A percentile compares a stretch with the other conserved stretches of the same genome.
Evolutionary conservation across 2,329 filamentous ascomycete genomes (phyloP).

Genomic region (Fusarium anguioides): DNA sequence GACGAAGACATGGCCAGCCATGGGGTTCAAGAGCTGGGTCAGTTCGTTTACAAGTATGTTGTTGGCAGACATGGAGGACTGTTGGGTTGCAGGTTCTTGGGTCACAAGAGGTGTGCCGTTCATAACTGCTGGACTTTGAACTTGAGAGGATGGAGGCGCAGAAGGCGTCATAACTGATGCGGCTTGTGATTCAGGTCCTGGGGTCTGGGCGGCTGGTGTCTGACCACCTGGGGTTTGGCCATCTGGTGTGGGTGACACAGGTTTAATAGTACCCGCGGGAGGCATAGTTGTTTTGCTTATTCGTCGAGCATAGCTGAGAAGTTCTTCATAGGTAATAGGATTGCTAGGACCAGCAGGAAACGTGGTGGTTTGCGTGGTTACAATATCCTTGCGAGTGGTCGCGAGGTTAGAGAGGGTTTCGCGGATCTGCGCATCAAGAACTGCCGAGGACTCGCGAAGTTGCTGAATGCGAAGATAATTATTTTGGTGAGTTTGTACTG

Average conservation of each 20-base stretch:
- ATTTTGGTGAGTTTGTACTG: conserved; percentile 79
- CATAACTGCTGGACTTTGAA: conserved; percentile 49
- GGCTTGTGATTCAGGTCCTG: conserved; percentile 47
- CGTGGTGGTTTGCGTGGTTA: conserved; percentile 68
- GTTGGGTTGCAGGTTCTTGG: conserved; percentile 50
- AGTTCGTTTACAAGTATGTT: conserved; percentile 62
- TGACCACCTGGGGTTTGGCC: conserved; percentile 30
- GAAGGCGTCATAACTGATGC: conserved; percentile 48
- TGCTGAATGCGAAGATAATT: conserved; percentile 76
- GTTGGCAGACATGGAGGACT: conserved; percentile 47
- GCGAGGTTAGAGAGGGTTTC: conserved; percentile 76
- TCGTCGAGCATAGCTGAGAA: conserved; percentile 80
- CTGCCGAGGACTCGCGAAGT: conserved; percentile 72
- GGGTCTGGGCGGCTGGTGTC: conserved; percentile 49
- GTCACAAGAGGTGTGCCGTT: conserved; percentile 49
- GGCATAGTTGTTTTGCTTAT: conserved; percentile 85
- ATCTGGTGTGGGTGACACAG: conserved; percentile 47
- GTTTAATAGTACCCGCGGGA: conserved; percentile 64
- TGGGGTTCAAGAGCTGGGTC: conserved; percentile 64
- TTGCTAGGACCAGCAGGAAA: conserved; percentile 64
- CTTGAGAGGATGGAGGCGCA: conserved; percentile 49
- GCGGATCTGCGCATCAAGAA: conserved; percentile 78
- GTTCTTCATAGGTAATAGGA: conserved; percentile 75
- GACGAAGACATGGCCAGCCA: conserved; percentile 70
- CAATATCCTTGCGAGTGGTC: conserved; percentile 77